phyloP scores from a whole-genome alignment of 176 grass and related monocot species.

The Oryza brachyantha region DNA sequence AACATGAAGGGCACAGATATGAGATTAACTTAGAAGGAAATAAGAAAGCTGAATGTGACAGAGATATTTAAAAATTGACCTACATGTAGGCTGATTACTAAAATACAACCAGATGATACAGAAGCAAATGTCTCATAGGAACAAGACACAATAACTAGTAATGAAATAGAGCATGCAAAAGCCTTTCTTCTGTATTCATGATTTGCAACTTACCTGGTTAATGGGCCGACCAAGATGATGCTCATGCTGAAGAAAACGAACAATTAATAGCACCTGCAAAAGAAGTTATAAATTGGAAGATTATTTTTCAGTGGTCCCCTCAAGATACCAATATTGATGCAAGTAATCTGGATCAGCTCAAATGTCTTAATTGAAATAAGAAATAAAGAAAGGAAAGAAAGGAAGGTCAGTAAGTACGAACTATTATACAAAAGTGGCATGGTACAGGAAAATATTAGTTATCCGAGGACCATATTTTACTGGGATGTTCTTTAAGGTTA shows the following conservation, averaged over 20 bases:
- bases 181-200: slow-evolving; percentile 1
- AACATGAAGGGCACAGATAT: slow-evolving; percentile 2
- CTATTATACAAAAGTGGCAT: neutral
- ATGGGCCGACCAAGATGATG: slow-evolving; percentile 83
- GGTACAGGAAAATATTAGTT: slow-evolving; percentile 16
- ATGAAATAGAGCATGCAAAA: neutral
- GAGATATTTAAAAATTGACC: neutral
- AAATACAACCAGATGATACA: slow-evolving; percentile 15
- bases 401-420: neutral
- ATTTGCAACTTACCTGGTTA: slow-evolving; percentile 66
- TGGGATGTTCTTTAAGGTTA: neutral
- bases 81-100: neutral
- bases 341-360: slow-evolving; percentile 20
- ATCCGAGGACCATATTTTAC: neutral
- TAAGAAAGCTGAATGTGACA: neutral
- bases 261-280: slow-evolving; percentile 89
- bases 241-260: slow-evolving; percentile 97
- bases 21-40: slow-evolving; percentile 14
- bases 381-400: neutral
- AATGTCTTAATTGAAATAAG: slow-evolving; percentile 7
- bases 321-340: slow-evolving; percentile 12
- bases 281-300: slow-evolving; percentile 12
- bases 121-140: neutral
- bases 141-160: neutral
- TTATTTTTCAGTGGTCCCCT: slow-evolving; percentile 18